Base-by-base conservation (phyloP, 2,329 filamentous ascomycete genomes). In the Aspergillus sp. region DNA sequence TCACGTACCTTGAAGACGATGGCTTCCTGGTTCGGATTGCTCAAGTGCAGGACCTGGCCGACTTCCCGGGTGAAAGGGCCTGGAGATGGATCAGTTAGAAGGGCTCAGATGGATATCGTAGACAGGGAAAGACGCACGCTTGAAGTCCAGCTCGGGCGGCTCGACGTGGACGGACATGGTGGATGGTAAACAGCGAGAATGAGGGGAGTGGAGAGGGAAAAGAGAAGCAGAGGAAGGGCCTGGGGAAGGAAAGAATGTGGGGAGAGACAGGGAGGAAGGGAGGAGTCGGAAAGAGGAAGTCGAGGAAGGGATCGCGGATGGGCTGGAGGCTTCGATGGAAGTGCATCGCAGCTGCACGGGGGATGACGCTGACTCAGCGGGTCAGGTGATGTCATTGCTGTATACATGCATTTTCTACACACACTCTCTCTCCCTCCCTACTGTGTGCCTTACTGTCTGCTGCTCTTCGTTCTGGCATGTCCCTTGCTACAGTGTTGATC, bases 151-250 rank as follows among this genome's bases (percentile, higher is more conserved):
- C 74, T 96, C 91, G 49, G 75, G 64, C 39, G 89, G 91, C 53
- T 91, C 80, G 58, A 98, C 84, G 53, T 94, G 84, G 68, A 98
- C 82, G 51, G 89, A 93, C 91, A 96, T 96, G 66, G 54, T 74
- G 48, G 45, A 40, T 35, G 38, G 32, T 24, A 15, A 30, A 35
- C 8, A 30, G 20, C 8, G 25, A 8, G 29, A 24, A 17, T 2
- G 24, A 13, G 24, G 15, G 5, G 26, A 15, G 20, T 29, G 15
- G 24, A 36, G 15, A 28, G n/a, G 24, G 28, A 5, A 30, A 24
- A 34, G 22, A 14, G 20, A 17, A 26, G 28, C 8, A 30, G 22
- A 26, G 20, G 15, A 10, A 15, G 19, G 30, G 29, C 22, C 20
- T 26, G 26, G 25, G 28, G 17, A 15, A 26, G 15, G 19, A 22